phyloP scores from a whole-genome alignment of 2,329 filamentous ascomycete species.

The Cercospora sp. region DNA sequence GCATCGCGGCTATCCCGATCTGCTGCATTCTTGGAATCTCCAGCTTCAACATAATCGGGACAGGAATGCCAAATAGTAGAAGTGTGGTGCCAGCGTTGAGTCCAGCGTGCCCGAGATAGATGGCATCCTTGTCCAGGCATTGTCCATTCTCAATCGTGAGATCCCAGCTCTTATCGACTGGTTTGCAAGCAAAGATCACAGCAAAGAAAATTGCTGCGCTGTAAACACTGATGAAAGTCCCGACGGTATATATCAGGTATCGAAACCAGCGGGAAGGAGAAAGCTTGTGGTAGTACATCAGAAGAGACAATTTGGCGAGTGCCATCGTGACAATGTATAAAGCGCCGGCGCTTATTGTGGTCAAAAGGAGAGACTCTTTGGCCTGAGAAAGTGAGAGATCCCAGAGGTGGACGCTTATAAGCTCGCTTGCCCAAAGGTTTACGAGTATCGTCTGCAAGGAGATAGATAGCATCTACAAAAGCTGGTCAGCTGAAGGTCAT shows the following conservation, averaged over 20 bases:
- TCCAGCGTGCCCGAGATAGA: conserved; percentile 19
- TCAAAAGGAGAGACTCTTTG: conserved; percentile 13
- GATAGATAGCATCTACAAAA: conserved; percentile 19
- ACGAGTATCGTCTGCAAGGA: conserved; percentile 19
- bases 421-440: conserved; percentile 9
- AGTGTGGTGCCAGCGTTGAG: conserved; percentile 22
- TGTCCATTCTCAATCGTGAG: conserved; percentile 11
- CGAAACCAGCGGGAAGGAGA: conserved; percentile 18
- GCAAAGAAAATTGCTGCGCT: conserved; percentile 13
- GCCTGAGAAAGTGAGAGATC: conserved; percentile 7
- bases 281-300: conserved; percentile 19
- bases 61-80: conserved; percentile 13
- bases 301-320: conserved; percentile 18
- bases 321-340: conserved; percentile 22
- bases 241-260: conserved; percentile 10
- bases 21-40: conserved; percentile 15
- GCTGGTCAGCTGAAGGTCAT: not conserved
- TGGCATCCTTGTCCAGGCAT: conserved; percentile 16
- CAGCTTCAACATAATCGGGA: conserved; percentile 15
- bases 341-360: conserved; percentile 16
- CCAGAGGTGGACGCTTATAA: conserved; percentile 22
- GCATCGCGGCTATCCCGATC: conserved; percentile 17
- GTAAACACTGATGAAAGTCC: conserved; percentile 15
- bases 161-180: conserved; percentile 14
- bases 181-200: conserved; percentile 24